Evolutionary conservation across 2,329 filamentous ascomycete genomes (phyloP), one percentile per base, ranked within the genome.

Genomic region (Talaromyces amestolkiae): DNA sequence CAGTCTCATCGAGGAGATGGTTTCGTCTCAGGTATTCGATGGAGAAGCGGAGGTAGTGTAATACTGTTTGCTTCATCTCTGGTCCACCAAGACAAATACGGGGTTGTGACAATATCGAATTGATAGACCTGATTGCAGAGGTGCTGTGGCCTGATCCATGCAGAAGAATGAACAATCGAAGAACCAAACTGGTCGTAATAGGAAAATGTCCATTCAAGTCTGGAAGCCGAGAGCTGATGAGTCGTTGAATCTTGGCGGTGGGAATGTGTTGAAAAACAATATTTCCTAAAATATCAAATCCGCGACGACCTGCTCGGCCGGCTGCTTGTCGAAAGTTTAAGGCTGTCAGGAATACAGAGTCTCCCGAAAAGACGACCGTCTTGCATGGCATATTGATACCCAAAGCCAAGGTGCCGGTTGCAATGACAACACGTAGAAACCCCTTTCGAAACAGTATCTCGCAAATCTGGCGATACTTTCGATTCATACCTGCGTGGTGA

Each of bases 351-450:
- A 86, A 92, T 2, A 91, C 82, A 0, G 88, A 91, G 73, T 93
- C 90, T 0, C 89, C 90, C 17, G 83, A 84, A 74, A 94, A 94
- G 1, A 92, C 86, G 0, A 93, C 90, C 0, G 91, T 94, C 74
- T 91, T 91, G 74, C 90, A 93, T 10, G 91, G 91, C 89, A 92
- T 91, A 70, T 92, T 94, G 79, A 94, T 90, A 79, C 91, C 91
- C 5, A 93, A 80, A 1, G 89, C 89, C 24, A 93, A 82, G 0
- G 90, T 93, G 0, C 90, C 91, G 1, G 91, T 93, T 0, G 91
- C 90, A 31, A 93, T 83, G 33, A 93, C 87, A 0, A 90, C 87
- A 8, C 85, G 84, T 47, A 93, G 76, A 72, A 86, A 93, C 0
- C 90, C 89, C 73, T 86, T 89, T 9, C 91, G 85, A 77, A 92